Evolutionary conservation across 2,329 filamentous ascomycete species (phyloP).

Genomic region (Fusarium anguioides): DNA sequence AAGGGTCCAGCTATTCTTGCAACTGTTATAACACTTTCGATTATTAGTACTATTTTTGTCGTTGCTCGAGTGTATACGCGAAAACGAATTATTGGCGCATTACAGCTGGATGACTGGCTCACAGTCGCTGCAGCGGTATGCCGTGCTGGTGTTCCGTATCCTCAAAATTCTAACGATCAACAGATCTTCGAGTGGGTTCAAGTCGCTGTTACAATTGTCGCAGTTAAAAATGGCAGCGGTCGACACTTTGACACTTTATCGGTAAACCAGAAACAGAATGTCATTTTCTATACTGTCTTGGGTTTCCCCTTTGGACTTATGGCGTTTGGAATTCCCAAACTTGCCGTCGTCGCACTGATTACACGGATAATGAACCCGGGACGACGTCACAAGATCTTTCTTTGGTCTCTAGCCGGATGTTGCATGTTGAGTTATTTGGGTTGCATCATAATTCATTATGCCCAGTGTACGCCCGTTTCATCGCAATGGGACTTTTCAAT

Average conservation of each 20-base stretch:
- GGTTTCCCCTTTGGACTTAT: conserved; percentile 53
- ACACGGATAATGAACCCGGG: conserved; percentile 53
- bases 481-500: conserved; percentile 55
- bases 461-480: conserved; percentile 54
- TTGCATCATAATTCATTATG: conserved; percentile 55
- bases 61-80: conserved; percentile 21
- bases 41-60: conserved; percentile 27
- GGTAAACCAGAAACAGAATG: conserved; percentile 44
- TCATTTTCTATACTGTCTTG: conserved; percentile 52
- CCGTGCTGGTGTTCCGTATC: not conserved
- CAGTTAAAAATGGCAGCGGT: conserved; percentile 54
- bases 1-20: conserved; percentile 30
- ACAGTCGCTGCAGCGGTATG: conserved; percentile 24
- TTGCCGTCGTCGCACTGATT: conserved; percentile 55
- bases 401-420: conserved; percentile 51
- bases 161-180: not conserved
- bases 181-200: conserved; percentile 50
- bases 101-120: conserved; percentile 32
- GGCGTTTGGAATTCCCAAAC: conserved; percentile 55
- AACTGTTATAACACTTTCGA: conserved; percentile 12
- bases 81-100: conserved; percentile 22
- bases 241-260: conserved; percentile 51
- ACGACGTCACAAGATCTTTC: conserved; percentile 47
- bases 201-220: conserved; percentile 49
- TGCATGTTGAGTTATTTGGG: conserved; percentile 48